These are phyloP conservation scores for Firmiana major DNA, from an alignment of 345 rosid genomes.

Conservation along the genomic window DNA sequence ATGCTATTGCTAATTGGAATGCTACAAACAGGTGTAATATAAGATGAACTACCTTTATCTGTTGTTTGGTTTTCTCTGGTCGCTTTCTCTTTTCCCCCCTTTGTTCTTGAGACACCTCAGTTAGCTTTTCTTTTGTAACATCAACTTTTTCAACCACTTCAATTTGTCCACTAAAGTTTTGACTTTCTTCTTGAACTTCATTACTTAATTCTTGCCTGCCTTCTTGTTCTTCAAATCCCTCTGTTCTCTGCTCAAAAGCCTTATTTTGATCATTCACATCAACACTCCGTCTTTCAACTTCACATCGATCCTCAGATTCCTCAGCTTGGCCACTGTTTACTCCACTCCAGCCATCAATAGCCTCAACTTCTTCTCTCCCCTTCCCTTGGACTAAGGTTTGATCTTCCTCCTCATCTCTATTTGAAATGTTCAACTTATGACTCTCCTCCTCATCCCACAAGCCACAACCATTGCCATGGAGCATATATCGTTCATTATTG, in stretches of 20 bases:
- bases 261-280: no score
- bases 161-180: background rate
- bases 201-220: background rate
- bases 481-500: conserved; percentile 5
- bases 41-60: background rate
- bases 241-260: background rate
- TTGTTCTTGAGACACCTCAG: background rate
- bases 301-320: background rate
- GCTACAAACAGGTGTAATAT: background rate
- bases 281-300: background rate
- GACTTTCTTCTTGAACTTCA: background rate
- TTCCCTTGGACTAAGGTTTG: background rate
- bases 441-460: background rate
- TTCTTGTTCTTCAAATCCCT: background rate
- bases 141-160: background rate
- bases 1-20: conserved; percentile 1
- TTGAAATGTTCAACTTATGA: background rate
- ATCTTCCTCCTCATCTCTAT: background rate
- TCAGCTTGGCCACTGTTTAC: background rate
- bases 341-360: background rate
- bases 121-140: background rate
- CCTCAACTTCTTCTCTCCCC: conserved; percentile 1
- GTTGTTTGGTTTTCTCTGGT: background rate
- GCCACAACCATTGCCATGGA: background rate
- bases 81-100: background rate